Evolutionary conservation across 495 filamentous ascomycete genomes (phyloP), one percentile per base, ranked within the genome.

Genomic region (Chlorociboria aeruginascens): DNA sequence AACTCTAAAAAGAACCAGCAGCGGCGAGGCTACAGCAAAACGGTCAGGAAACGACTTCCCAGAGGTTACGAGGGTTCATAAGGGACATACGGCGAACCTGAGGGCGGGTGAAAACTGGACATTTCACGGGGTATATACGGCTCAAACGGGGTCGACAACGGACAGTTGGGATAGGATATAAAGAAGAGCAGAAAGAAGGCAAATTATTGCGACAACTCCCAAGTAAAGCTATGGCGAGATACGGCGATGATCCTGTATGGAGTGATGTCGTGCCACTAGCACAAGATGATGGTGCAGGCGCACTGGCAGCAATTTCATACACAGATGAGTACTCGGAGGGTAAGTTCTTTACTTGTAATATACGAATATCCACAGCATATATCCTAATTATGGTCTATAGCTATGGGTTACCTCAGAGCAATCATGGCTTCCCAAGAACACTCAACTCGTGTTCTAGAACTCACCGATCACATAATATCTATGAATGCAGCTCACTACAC

Each of bases 401-500:
- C 71, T 6, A 72, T 74, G 61, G 79, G 83, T 14, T 97, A 97
- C 63, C 79, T 98, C 40, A 83, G 92, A 25, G 89, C 92, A 31
- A 77, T 95, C 48, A 98, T 97, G 92, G 81, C 84, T 6, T 68
- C 68, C 13, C 85, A 94, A 61, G 92, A 98, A 63, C 73, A 84
- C 68, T 83, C 82, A 12, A 73, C 81, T 32, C 74, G 92, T 36
- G 86, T 79, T 30, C 67, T 98, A 20, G 69, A 70, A n/a, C 77
- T 98, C 40, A 97, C 92, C 2, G 79, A 86, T 53, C 77, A 89
- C 60, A 79, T 97, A 48, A 97, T 97, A 60, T 64, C 68, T 13
- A 77, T 95, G 76, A 98, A 98, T 64, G 86, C 92, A 7, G 87
- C 90, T 8, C 93, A 97, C 63, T 98, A 98, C 67, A 98, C 93